Evolutionary conservation across 2,329 filamentous ascomycete genomes (phyloP).

Genomic region (Paraphaeosphaeria minitans): DNA sequence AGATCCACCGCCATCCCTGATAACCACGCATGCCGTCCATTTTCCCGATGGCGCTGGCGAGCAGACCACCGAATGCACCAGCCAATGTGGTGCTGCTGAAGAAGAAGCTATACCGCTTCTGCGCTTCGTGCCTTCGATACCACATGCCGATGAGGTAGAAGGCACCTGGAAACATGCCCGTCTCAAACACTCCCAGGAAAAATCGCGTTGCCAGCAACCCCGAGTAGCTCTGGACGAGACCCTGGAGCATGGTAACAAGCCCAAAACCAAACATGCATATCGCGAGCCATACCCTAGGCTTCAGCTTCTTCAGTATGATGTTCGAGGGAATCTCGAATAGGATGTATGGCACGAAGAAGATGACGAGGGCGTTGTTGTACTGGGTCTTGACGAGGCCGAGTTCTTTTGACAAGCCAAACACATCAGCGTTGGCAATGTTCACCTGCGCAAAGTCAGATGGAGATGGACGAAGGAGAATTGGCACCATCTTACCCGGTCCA

Average conservation of each 20-base stretch:
- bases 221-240: conserved; percentile 75
- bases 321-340: conserved; percentile 61
- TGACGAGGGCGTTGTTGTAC: conserved; percentile 58
- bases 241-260: conserved; percentile 73
- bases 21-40: conserved; percentile 76
- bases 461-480: too few relatives aligned
- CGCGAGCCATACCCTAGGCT: conserved; percentile 64
- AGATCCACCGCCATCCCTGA: conserved; percentile 76
- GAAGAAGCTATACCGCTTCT: conserved; percentile 92
- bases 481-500: conserved; percentile 44
- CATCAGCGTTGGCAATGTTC: conserved; percentile 61
- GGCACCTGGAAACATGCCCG: conserved; percentile 59
- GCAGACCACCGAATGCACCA: conserved; percentile 82
- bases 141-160: conserved; percentile 83
- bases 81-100: conserved; percentile 82
- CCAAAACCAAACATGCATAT: conserved; percentile 86
- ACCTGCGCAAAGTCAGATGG: conserved; percentile 22
- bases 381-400: conserved; percentile 51
- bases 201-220: conserved; percentile 79
- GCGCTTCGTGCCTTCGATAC: conserved; percentile 86
- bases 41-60: conserved; percentile 87
- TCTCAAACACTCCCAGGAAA: conserved; percentile 71
- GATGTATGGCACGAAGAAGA: conserved; percentile 62
- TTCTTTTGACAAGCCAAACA: conserved; percentile 56
- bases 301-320: conserved; percentile 57